A percentile compares a stretch with the other conserved stretches of the same genome.
Conservation (phyloP, 2,329 filamentous ascomycete species). For the Colletotrichum chlorophyti region DNA sequence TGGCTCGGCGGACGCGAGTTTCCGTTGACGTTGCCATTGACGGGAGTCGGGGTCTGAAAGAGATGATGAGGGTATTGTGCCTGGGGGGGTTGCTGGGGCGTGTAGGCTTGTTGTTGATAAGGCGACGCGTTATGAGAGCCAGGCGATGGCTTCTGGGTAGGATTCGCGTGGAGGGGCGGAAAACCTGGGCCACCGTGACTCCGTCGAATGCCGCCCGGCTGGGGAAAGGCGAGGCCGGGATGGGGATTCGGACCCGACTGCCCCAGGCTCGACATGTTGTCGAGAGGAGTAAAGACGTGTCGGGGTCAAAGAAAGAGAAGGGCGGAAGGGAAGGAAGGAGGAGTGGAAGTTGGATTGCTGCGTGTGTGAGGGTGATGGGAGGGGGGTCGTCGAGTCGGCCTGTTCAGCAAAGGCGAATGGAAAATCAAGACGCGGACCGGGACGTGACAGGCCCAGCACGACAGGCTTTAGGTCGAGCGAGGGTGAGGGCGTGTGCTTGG, state of each 20-base stretch:
- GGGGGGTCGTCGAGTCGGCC: background rate
- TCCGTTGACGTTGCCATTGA: constrained; percentile 57
- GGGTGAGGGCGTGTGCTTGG: constrained; percentile 1
- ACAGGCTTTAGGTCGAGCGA: too few relatives aligned
- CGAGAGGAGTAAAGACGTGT: constrained; percentile 19
- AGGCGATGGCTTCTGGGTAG: constrained; percentile 62
- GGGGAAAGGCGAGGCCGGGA: constrained; percentile 59
- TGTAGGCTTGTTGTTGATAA: constrained; percentile 61
- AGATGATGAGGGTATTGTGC: constrained; percentile 59
- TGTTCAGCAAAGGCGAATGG: too few relatives aligned
- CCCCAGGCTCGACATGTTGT: constrained; percentile 55
- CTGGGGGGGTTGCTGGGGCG: constrained; percentile 57
- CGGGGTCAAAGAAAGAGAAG: background rate
- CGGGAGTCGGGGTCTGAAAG: constrained; percentile 54
- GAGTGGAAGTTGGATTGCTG: background rate
- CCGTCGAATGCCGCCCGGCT: constrained; percentile 56
- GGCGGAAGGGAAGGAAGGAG: background rate
- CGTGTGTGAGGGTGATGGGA: constrained; percentile 1
- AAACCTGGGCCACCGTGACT: constrained; percentile 41
- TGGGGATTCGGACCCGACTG: constrained; percentile 58
- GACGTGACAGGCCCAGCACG: background rate
- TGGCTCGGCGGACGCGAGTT: constrained; percentile 52
- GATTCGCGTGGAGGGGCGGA: constrained; percentile 54
- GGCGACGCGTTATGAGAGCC: constrained; percentile 61
- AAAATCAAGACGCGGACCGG: background rate